phyloP scores from a whole-genome alignment of 2,329 filamentous ascomycete species.

The Scytalidium lignicola region DNA sequence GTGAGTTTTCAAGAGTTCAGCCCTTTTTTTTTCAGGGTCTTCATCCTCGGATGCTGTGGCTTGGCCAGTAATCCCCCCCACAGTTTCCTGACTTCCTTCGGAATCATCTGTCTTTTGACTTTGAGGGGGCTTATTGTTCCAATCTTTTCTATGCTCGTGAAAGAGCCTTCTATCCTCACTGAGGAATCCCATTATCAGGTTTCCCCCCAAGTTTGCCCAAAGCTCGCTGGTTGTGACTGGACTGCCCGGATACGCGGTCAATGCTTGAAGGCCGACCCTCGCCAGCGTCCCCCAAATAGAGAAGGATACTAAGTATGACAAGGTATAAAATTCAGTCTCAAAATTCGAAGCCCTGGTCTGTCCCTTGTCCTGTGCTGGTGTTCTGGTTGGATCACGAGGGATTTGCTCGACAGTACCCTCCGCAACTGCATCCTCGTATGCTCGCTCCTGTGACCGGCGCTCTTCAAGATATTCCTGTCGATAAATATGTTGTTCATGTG shows the following conservation, averaged over 20 bases:
- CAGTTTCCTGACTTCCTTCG: conserved; percentile 9
- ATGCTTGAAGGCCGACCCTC: conserved; percentile 67
- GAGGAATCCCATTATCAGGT: conserved; percentile 76
- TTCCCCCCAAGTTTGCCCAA: conserved; percentile 81
- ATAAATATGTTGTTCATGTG: conserved; percentile 8
- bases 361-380: neutral
- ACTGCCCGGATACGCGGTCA: conserved; percentile 71
- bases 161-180: conserved; percentile 71
- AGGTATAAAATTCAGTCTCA: conserved; percentile 57
- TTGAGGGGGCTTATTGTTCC: conserved; percentile 25
- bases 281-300: conserved; percentile 78
- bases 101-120: conserved; percentile 20
- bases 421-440: conserved; percentile 1
- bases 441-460: conserved; percentile 4
- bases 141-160: conserved; percentile 32
- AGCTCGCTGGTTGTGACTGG: conserved; percentile 67
- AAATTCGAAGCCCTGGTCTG: conserved; percentile 32
- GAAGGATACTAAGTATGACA: conserved; percentile 78
- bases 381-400: neutral
- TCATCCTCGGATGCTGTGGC: conserved; percentile 5
- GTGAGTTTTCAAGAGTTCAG: conserved; percentile 47
- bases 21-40: conserved; percentile 8
- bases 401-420: conserved; percentile 1
- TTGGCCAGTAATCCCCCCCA: conserved; percentile 3
- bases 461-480: conserved; percentile 7